Evolutionary conservation across 1,284 basidiomycete genomes (phyloP), one percentile per base, ranked within the genome.

Genomic region (Ganoderma meredithae): DNA sequence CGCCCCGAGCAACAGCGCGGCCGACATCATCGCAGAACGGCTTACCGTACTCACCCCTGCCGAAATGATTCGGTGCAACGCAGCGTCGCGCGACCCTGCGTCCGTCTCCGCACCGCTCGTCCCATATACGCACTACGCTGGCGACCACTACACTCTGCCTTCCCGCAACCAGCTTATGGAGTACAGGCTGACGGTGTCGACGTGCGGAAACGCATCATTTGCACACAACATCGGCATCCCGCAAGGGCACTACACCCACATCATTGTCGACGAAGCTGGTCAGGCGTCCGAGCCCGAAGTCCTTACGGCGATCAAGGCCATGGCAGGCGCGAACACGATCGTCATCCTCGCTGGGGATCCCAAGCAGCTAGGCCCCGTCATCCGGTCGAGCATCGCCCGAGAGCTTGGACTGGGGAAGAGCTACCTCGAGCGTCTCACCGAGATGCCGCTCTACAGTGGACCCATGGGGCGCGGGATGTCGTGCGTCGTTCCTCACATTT

Each of bases 251-350:
- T 91, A 86, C 73, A 82, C 78, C 1, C 85, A 90, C 67, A 88
- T 91, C n/a, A 88, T 91, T 72, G 78, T 90, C 9, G 89, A 91
- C 73, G 89, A 91, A 71, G 89, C 89, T 4, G 89, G 87, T 0
- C 89, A 91, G 71, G 88, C 87, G 0, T 84, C 82, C 15, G 88
- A 90, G 71, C 86, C 87, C 0, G 87, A 89, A 69, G 78, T 82
- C 12, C 85, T 89, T 80, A 81, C 88, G 1, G 80, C 86, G 0
- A 82, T 90, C 71, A 85, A 84, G 79, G 83, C 81, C 3, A 78
- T 85, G 62, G 84, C 83, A 0, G 76, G 79, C 55, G 64, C 74
- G 8, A 70, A 77, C 3, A 88, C 68, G 4, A 85, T 84, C 65
- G 75, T 90, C 10, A 76, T 90, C 8, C 78, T 90, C 33, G 84